Conservation (phyloP, 202 grass and related monocot species). For the Zizania palustris region DNA sequence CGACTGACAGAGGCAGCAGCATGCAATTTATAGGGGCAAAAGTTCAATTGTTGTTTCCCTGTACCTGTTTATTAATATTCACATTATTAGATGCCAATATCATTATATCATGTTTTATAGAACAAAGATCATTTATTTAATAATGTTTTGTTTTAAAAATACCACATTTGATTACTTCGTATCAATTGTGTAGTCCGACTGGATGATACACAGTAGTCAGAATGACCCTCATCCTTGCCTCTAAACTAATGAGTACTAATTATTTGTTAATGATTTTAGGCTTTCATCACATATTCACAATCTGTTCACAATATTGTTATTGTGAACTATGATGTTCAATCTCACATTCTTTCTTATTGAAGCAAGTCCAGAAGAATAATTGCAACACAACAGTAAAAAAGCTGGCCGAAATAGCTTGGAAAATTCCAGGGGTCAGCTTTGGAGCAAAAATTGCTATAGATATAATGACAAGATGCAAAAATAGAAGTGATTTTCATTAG, state of each 20-base stretch:
- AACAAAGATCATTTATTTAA: neutral
- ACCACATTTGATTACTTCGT: neutral
- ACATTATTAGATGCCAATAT: neutral
- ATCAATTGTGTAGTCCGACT: neutral
- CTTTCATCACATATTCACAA: slow-evolving; percentile 20
- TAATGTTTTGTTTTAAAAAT: slow-evolving; percentile 7
- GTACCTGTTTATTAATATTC: neutral
- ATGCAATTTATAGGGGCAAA: slow-evolving; percentile 20
- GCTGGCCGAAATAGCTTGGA: slow-evolving; percentile 16
- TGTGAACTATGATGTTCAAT: neutral
- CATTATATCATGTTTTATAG: neutral
- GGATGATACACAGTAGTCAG: neutral
- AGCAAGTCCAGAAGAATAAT: neutral
- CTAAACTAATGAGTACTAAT: neutral
- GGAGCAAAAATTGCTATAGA: slow-evolving; percentile 20
- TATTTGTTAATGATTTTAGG: neutral
- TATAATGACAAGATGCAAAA: slow-evolving; percentile 22
- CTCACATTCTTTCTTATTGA: slow-evolving; percentile 1
- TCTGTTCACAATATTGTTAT: slow-evolving; percentile 21
- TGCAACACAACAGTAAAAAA: neutral
- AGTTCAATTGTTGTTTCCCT: neutral
- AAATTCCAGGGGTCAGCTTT: slow-evolving; percentile 3
- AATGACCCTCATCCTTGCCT: neutral
- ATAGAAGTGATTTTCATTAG: slow-evolving; percentile 23
- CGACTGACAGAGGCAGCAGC: neutral